Conservation (phyloP, 768 basidiomycete species). For the Tubosaeta brunneosetosa region DNA sequence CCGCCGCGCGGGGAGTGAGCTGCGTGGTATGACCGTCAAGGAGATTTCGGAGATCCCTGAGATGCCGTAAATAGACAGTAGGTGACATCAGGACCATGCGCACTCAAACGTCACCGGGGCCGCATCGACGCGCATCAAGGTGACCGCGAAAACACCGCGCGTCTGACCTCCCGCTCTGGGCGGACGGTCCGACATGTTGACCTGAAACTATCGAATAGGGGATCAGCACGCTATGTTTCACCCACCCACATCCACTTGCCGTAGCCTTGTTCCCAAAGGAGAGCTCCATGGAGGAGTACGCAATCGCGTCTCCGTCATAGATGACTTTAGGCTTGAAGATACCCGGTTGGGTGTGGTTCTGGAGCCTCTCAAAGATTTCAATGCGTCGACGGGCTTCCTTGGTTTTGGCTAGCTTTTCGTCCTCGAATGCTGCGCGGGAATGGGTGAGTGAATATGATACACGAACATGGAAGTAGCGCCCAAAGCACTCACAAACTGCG, state of each 20-base stretch:
- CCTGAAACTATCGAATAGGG: constrained; percentile 29
- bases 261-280: constrained; percentile 28
- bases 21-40: constrained; percentile 22
- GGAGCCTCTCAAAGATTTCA: constrained; percentile 33
- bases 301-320: constrained; percentile 43
- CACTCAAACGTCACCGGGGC: constrained; percentile 36
- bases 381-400: constrained; percentile 21
- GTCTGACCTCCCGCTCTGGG: constrained; percentile 6
- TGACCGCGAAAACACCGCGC: constrained; percentile 30
- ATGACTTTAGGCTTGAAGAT: constrained; percentile 41
- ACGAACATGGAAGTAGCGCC: not conserved
- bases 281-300: constrained; percentile 35
- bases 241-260: constrained; percentile 18
- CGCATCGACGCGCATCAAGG: constrained; percentile 36
- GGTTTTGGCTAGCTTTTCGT: constrained; percentile 1
- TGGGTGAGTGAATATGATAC: not conserved
- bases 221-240: not conserved
- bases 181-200: constrained; percentile 30
- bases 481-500: constrained; percentile 25
- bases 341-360: constrained; percentile 30
- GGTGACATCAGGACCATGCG: not conserved
- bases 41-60: constrained; percentile 24
- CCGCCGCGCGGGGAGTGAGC: constrained; percentile 25
- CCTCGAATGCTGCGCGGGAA: constrained; percentile 14
- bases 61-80: not conserved